Evolutionary conservation across 116 monocot genomes (phyloP).

Genomic region (Dioscorea cayenensis): DNA sequence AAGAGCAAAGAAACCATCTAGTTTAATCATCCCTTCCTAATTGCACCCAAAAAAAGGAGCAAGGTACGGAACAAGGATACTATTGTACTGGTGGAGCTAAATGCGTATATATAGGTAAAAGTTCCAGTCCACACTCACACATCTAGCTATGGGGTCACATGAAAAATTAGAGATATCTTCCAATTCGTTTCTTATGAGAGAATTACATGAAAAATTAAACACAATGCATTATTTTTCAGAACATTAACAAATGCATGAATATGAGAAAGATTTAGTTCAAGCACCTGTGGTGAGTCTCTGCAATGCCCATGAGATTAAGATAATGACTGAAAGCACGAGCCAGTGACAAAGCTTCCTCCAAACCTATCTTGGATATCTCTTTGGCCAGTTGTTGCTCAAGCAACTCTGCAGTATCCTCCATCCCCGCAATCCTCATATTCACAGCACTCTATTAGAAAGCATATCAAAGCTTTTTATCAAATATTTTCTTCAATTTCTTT

Average conservation of each 20-base stretch:
- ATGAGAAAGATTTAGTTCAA: not conserved
- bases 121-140: too few species aligned
- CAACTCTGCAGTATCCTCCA: slow-evolving; percentile 69
- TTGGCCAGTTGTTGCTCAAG: slow-evolving; percentile 67
- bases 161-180: too few species aligned
- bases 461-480: not conserved
- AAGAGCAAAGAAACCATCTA: not conserved
- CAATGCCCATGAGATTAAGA: slow-evolving; percentile 86
- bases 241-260: not conserved
- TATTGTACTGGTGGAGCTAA: too few species aligned
- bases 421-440: slow-evolving; percentile 77
- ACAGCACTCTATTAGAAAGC: slow-evolving; percentile 52
- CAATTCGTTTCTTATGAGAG: too few species aligned
- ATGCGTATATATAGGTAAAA: too few species aligned
- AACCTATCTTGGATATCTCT: slow-evolving; percentile 71
- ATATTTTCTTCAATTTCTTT: too few species aligned
- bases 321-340: slow-evolving; percentile 89
- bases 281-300: slow-evolving; percentile 94
- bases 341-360: slow-evolving; percentile 70
- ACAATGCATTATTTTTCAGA: not conserved
- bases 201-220: too few species aligned
- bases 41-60: too few species aligned
- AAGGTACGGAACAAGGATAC: too few species aligned
- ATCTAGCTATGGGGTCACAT: too few species aligned
- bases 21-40: not conserved